phyloP scores from a whole-genome alignment of 371 early-diverging fungal species.

The Ecytonucleospora hepatopenaei region DNA sequence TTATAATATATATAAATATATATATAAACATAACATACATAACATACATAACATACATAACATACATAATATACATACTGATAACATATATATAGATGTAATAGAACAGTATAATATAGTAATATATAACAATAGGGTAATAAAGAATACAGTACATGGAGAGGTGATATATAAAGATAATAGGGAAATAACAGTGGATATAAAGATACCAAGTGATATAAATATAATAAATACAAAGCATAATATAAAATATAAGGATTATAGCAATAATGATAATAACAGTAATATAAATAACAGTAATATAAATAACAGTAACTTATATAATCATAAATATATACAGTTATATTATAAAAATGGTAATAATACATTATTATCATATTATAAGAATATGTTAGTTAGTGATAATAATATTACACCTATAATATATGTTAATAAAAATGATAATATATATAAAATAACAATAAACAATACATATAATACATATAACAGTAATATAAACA shows the following conservation, averaged over 20 bases:
- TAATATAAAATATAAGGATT: background rate
- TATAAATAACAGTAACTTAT: background rate
- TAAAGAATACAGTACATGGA: background rate
- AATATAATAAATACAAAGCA: background rate
- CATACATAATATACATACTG: background rate
- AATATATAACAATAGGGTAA: background rate
- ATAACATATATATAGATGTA: conserved; percentile 6
- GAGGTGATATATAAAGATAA: conserved; percentile 1
- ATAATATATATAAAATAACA: background rate
- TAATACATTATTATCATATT: background rate
- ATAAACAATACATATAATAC: background rate
- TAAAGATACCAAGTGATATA: background rate
- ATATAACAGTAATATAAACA: too few relatives aligned
- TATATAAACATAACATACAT: background rate
- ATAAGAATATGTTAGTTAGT: too few relatives aligned
- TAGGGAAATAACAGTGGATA: background rate
- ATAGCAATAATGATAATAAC: background rate
- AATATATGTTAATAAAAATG: background rate
- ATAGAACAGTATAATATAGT: background rate
- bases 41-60: too few relatives aligned
- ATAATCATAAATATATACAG: background rate
- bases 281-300: background rate
- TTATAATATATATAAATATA: background rate
- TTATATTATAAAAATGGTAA: background rate
- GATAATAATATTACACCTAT: background rate